These are phyloP conservation scores for Poa annua DNA, from an alignment of 176 grass and related monocot species.

Conservation along the genomic window DNA sequence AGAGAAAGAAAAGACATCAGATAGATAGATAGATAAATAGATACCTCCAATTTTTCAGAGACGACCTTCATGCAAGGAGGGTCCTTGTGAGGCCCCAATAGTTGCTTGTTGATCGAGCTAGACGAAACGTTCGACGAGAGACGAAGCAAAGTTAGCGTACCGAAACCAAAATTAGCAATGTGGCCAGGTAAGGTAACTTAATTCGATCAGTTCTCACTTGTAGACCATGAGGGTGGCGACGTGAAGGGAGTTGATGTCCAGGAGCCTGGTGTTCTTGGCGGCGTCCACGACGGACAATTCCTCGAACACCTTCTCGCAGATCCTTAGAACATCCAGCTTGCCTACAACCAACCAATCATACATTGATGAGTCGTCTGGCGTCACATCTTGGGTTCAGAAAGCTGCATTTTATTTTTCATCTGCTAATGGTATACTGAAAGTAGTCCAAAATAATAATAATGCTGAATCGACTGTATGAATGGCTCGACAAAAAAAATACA, in stretches of 20 bases:
- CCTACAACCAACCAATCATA: constrained; percentile 38
- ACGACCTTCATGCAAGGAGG: constrained; percentile 49
- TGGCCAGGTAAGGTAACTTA: neutral
- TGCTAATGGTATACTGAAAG: too few relatives aligned
- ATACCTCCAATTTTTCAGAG: constrained; percentile 38
- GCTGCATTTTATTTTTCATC: too few relatives aligned
- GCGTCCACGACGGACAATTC: constrained; percentile 33
- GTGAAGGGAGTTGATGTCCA: constrained; percentile 54
- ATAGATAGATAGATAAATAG: too few relatives aligned
- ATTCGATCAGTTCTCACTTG: constrained; percentile 45
- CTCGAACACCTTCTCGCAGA: constrained; percentile 60
- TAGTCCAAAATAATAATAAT: too few relatives aligned
- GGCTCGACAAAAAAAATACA: neutral
- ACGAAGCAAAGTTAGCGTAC: neutral
- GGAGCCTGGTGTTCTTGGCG: neutral
- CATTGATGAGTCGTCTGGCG: neutral
- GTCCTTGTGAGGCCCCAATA: constrained; percentile 72
- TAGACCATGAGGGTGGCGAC: constrained; percentile 75
- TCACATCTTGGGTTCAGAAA: neutral
- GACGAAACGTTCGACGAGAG: neutral
- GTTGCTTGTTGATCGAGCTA: constrained; percentile 73
- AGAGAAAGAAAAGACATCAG: neutral
- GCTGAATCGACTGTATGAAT: neutral
- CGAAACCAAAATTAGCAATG: neutral
- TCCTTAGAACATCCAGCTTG: constrained; percentile 52